A percentile compares a stretch with the other conserved stretches of the same genome.
These are phyloP conservation scores for Laguncularia racemosa DNA, from an alignment of 345 rosid genomes.

Conservation along the genomic window DNA sequence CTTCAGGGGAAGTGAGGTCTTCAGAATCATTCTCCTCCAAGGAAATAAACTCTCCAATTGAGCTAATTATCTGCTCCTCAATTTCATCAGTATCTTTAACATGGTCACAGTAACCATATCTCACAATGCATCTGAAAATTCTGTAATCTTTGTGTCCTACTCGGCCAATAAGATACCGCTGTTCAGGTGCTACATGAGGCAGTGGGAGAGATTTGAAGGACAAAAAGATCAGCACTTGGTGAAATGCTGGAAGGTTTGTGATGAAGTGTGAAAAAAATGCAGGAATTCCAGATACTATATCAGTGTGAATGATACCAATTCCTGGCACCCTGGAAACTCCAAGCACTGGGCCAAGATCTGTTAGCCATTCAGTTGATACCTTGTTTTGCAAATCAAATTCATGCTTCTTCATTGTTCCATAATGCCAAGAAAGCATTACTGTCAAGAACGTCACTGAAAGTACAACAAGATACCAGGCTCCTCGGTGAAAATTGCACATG, in stretches of 20 bases:
- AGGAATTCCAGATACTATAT: conserved; percentile 46
- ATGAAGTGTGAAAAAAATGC: conserved; percentile 59
- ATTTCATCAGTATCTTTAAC: conserved; percentile 40
- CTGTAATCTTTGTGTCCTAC: conserved; percentile 34
- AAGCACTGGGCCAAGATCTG: conserved; percentile 33
- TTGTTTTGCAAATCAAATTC: conserved; percentile 49
- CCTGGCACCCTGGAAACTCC: conserved; percentile 59
- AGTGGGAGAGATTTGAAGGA: conserved; percentile 52
- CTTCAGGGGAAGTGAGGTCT: conserved; percentile 21
- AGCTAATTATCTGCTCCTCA: conserved; percentile 42
- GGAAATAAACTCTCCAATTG: conserved; percentile 49
- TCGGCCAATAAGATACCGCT: conserved; percentile 40
- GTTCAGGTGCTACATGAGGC: conserved; percentile 27
- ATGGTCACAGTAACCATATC: conserved; percentile 47
- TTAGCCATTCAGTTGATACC: conserved; percentile 52
- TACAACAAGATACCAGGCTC: conserved; percentile 45
- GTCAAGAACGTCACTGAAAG: conserved; percentile 28
- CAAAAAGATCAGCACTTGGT: conserved; percentile 52
- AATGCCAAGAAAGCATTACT: conserved; percentile 51
- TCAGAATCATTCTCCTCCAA: conserved; percentile 36
- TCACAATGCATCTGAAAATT: conserved; percentile 48
- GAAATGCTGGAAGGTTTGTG: conserved; percentile 53
- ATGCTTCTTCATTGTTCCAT: conserved; percentile 50
- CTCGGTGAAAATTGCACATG: conserved; percentile 35
- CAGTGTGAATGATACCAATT: conserved; percentile 44